phyloP scores from a whole-genome alignment of 495 filamentous ascomycete species.

The Hyaloscypha variabilis region DNA sequence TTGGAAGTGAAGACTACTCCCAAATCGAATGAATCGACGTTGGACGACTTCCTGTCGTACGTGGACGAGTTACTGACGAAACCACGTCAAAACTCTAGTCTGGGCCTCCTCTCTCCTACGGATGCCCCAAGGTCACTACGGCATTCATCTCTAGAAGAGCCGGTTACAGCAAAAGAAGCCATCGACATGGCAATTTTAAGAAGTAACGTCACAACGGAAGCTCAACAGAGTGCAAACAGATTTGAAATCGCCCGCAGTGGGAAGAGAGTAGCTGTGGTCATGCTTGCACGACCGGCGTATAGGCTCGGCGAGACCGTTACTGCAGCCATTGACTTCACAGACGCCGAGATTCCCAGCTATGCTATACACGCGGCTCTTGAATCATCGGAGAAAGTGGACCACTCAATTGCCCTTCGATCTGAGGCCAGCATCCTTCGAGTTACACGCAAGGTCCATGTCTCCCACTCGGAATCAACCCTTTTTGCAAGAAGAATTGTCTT shows the following conservation, averaged over 20 bases:
- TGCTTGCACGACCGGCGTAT: slow-evolving; percentile 88
- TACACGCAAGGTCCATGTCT: slow-evolving; percentile 77
- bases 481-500: slow-evolving; percentile 80
- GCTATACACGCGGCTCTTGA: slow-evolving; percentile 77
- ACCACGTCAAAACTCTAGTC: slow-evolving; percentile 52
- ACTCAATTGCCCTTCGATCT: slow-evolving; percentile 79
- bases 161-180: slow-evolving; percentile 72
- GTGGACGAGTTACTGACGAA: slow-evolving; percentile 77
- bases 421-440: slow-evolving; percentile 81
- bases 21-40: slow-evolving; percentile 30
- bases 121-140: slow-evolving; percentile 50
- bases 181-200: slow-evolving; percentile 88
- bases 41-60: slow-evolving; percentile 72
- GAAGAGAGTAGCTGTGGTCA: slow-evolving; percentile 80
- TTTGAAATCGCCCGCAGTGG: slow-evolving; percentile 95
- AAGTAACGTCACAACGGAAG: slow-evolving; percentile 63
- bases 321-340: slow-evolving; percentile 78
- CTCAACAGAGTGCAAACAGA: slow-evolving; percentile 72
- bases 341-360: slow-evolving; percentile 75
- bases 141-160: slow-evolving; percentile 51
- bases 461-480: slow-evolving; percentile 76
- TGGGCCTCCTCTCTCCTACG: slow-evolving; percentile 71
- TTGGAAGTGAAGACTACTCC: slow-evolving; percentile 35
- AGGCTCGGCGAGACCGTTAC: slow-evolving; percentile 85
- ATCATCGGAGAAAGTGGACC: slow-evolving; percentile 76